Conservation (phyloP, 163 green algal species). For the Trebouxiophyceae sp. region DNA sequence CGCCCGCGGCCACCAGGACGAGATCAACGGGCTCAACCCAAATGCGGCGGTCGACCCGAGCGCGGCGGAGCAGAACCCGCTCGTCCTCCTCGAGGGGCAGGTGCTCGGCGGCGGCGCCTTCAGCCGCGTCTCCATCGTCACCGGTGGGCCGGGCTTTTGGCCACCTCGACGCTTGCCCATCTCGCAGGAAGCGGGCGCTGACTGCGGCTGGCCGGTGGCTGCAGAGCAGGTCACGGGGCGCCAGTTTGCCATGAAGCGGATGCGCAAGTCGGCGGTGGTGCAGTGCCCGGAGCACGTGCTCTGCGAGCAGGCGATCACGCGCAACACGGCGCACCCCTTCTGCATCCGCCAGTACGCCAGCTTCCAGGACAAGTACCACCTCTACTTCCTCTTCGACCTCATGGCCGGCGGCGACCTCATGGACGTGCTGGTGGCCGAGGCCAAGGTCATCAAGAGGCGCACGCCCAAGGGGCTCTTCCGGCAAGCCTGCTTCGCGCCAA, state of each 20-base stretch:
- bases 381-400: conserved; percentile 96
- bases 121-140: conserved; percentile 73
- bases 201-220: not conserved
- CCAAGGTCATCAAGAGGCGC: conserved; percentile 73
- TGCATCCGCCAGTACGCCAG: conserved; percentile 91
- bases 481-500: conserved; percentile 56
- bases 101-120: conserved; percentile 88
- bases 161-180: not conserved
- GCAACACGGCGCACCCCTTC: conserved; percentile 90
- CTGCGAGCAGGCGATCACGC: conserved; percentile 89
- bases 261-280: conserved; percentile 87
- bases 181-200: not conserved
- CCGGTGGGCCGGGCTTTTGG: conserved; percentile 21
- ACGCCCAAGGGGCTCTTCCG: conserved; percentile 48
- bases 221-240: conserved; percentile 70
- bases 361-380: conserved; percentile 87
- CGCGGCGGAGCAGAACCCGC: conserved; percentile 2
- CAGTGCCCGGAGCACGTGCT: conserved; percentile 94
- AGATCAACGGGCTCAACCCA: conserved; percentile 68
- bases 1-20: conserved; percentile 78
- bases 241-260: conserved; percentile 89
- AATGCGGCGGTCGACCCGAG: not conserved
- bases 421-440: conserved; percentile 91
- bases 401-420: conserved; percentile 95
- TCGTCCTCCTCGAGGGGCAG: conserved; percentile 70